Conservation (phyloP, 768 basidiomycete species). For the Suillus americanus region DNA sequence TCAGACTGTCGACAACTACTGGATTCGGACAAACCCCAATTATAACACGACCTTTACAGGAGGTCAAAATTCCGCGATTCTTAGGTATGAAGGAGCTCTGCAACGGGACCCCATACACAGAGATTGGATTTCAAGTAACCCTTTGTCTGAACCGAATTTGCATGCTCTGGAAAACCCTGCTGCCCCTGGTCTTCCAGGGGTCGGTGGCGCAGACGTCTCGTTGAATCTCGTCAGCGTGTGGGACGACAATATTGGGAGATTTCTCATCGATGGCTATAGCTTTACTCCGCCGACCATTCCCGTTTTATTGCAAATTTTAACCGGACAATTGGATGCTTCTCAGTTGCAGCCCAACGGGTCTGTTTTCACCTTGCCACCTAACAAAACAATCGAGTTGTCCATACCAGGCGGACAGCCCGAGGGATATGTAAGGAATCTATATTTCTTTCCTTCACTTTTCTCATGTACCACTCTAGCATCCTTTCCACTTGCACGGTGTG, state of each 20-base stretch:
- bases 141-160: constrained; percentile 18
- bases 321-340: constrained; percentile 9
- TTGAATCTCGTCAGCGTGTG: constrained; percentile 15
- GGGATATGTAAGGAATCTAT: constrained; percentile 28
- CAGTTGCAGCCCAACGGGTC: constrained; percentile 14
- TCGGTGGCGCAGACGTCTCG: constrained; percentile 18
- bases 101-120: constrained; percentile 11
- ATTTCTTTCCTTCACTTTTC: background rate
- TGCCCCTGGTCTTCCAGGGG: constrained; percentile 12
- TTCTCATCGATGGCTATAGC: constrained; percentile 15
- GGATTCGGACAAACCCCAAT: constrained; percentile 16
- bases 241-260: constrained; percentile 11
- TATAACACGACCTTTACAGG: constrained; percentile 36
- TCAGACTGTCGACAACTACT: constrained; percentile 41
- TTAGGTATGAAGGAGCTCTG: constrained; percentile 16
- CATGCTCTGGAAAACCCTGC: constrained; percentile 15
- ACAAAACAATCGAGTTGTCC: constrained; percentile 13
- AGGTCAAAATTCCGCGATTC: constrained; percentile 12
- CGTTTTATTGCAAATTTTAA: constrained; percentile 22
- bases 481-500: constrained; percentile 21
- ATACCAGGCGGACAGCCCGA: constrained; percentile 17
- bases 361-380: constrained; percentile 14
- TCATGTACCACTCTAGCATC: constrained; percentile 13
- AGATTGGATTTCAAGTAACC: background rate
- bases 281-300: constrained; percentile 17